Evolutionary conservation across 805 yeast species (phyloP), one percentile per base, ranked within the genome.

Genomic region (Alloascoidea africana): DNA sequence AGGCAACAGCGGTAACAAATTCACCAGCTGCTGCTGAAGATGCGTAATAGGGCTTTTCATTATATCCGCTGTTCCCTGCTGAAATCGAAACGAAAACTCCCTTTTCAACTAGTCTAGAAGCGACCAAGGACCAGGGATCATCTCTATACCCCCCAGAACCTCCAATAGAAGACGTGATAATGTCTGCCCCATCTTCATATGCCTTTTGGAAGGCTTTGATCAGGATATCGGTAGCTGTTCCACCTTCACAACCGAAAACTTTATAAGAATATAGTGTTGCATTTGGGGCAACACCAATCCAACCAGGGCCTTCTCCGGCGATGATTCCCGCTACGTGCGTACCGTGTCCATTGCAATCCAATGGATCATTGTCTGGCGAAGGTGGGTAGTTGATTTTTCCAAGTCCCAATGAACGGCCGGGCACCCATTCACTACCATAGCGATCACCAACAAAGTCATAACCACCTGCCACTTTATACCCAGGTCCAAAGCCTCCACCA

Each of bases 311-410:
- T 8, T 35, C 41, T 27, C 42, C 48, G 18, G 36, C 40, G 32
- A 46, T 41, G 15, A 46, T 37, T 5, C 47, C 37, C 8, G 50
- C 36, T 27, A 42, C 46, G 35, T 45, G 46, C 5, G 50, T 33
- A 27, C 50, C 50, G 35, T 46, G 50, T n/a, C 50, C 50, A n/a
- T 36, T 34, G 41, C 50, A 46, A 39, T 46, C 50, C 34, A 19
- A 36, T n/a, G 46, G 42, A 37, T 45, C 39, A 27, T 39, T 39
- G 16, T 30, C 38, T n/a, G 36, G 41, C 8, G n/a, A 23, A 8
- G 30, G n/a, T 8, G 30, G n/a, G 30, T 23, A 23, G 30, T n/a
- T 8, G 8, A 8, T 23, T n/a, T n/a, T 8, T 23, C 30, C n/a
- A 23, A 23, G n/a, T 23, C n/a, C 30, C 30, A 27, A 37, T 2